phyloP scores from a whole-genome alignment of 305 asterid species.

The Solanum hybrid region DNA sequence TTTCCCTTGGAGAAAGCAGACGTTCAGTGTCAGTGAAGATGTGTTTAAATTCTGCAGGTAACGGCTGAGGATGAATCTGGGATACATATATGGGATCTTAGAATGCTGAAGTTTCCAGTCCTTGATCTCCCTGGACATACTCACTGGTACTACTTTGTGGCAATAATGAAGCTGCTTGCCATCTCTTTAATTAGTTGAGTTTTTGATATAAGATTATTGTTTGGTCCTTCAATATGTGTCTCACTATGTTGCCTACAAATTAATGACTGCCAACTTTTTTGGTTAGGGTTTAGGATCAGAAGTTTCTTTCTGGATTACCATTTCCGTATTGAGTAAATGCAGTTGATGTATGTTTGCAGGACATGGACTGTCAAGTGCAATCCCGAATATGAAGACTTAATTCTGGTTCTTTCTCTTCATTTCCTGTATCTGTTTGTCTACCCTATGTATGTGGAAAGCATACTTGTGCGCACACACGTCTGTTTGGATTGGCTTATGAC shows the following conservation, averaged over 20 bases:
- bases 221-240: neutral
- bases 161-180: neutral
- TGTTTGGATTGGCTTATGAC: too few relatives aligned
- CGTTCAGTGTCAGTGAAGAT: neutral
- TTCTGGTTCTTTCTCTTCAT: slow-evolving; percentile 56
- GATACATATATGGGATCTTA: slow-evolving; percentile 83
- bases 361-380: slow-evolving; percentile 90
- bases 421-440: slow-evolving; percentile 10
- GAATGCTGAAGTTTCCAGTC: slow-evolving; percentile 64
- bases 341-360: slow-evolving; percentile 43
- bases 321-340: neutral
- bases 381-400: slow-evolving; percentile 77
- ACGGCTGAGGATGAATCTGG: slow-evolving; percentile 97
- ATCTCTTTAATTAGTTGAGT: slow-evolving; percentile 5
- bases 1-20: neutral
- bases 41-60: slow-evolving; percentile 38
- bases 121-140: slow-evolving; percentile 90
- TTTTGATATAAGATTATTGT: neutral
- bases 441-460: neutral
- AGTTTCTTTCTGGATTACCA: neutral
- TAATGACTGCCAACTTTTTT: neutral
- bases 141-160: slow-evolving; percentile 53
- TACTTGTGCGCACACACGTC: neutral
- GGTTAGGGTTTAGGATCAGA: neutral
- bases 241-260: neutral